A percentile compares a stretch with the other conserved stretches of the same genome.
Evolutionary conservation across 2,329 filamentous ascomycete species (phyloP).

Genomic region (Aspergillus oerlinghausenensis): DNA sequence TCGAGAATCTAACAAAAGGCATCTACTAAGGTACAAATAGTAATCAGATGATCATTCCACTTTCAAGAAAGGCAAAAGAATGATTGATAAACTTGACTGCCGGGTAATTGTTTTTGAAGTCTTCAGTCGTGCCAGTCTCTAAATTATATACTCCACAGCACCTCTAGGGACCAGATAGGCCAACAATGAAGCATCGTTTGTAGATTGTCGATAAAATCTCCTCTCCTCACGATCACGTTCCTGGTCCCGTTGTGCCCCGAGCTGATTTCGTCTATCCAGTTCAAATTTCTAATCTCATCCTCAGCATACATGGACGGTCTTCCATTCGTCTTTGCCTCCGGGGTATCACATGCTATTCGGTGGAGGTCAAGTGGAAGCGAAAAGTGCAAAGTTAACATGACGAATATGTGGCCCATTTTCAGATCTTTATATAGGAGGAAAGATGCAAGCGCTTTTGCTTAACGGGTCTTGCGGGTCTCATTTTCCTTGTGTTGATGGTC

Average conservation of each 20-base stretch:
- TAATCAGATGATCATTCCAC: neutral
- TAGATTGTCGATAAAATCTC: neutral
- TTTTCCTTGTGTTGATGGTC: conserved; percentile 41
- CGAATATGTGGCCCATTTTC: neutral
- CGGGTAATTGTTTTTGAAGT: neutral
- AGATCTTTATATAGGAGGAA: neutral
- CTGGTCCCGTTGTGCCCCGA: neutral
- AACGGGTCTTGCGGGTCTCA: conserved; percentile 22
- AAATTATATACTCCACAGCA: neutral
- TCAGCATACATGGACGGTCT: neutral
- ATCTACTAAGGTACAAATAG: neutral
- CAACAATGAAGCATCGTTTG: neutral
- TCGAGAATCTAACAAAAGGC: too few relatives aligned
- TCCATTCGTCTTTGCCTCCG: neutral
- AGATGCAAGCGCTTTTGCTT: conserved; percentile 1
- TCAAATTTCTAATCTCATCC: neutral
- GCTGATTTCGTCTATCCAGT: neutral
- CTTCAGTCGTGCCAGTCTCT: neutral
- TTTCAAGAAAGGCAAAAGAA: neutral
- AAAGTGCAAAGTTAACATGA: neutral
- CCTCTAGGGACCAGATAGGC: neutral
- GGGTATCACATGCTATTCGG: conserved; percentile 11
- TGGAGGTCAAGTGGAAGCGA: neutral
- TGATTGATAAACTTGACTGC: neutral
- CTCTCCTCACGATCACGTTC: neutral